Base-by-base conservation (phyloP, 768 basidiomycete genomes). In the Lactarius psammicola region DNA sequence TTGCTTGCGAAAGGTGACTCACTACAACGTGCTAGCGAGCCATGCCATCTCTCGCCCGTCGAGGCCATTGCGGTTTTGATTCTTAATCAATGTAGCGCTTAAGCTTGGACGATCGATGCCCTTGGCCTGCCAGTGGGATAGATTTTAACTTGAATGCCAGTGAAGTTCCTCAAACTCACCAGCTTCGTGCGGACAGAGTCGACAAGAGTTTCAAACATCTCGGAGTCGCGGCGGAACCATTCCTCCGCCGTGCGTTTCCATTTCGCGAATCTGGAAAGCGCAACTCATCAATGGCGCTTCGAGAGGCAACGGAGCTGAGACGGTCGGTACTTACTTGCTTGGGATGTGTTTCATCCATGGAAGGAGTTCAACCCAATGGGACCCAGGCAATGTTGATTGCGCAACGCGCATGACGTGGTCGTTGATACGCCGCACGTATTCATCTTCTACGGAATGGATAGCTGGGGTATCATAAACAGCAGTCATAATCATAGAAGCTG, bases 21-120 rank as follows among this genome's bases (percentile, higher is more conserved):
- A 71, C 71, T 71, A 70, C 71, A 71, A 68, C 3, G 63, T 71
- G 40, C 70, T 71, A 13, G 67, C 70, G 60, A 71, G 67, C 71
- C 71, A 71, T 3, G 71, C 71, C 53, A 56, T 46, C 56, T 71
- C 67, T 34, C 36, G 58, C 30, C 26, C 62, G 30, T 42, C 49
- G 34, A 71, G 70, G 5, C 63, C 70, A 30, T 30, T 53, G 18
- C 64, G 68, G 20, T 26, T 42, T 53, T 68, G 62, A 20, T 44
- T 63, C 51, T 66, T 59, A 49, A 71, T 60, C 30, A 71, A 28
- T 13, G 62, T 60, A 13, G 67, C 64, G 26, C 59, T 51, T 15
- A 71, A 60, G 6, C 62, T 69, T 6, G 68, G 66, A 10, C 55
- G 56, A 51, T 67, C 68, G 26, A 67, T 63, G 8, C 68, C 68